Percentiles rank a stretch among this genome's conserved stretches.
These are phyloP conservation scores for Quercus cerris DNA, from an alignment of 306 rosid species.

Conservation along the genomic window DNA sequence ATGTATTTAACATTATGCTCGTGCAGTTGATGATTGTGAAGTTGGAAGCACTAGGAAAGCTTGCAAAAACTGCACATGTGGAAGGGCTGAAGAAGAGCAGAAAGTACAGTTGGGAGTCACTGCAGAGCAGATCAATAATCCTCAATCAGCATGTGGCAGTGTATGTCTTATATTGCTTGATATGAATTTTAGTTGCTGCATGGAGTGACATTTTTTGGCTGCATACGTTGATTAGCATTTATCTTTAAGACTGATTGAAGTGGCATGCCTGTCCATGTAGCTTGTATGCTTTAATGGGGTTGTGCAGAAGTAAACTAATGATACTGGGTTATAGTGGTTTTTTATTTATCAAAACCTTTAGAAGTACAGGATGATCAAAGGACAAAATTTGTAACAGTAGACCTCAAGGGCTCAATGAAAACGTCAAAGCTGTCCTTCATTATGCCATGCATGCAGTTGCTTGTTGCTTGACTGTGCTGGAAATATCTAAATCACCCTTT, in stretches of 20 bases:
- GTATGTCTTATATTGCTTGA: conserved; percentile 38
- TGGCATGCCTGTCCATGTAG: neutral
- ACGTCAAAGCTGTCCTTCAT: neutral
- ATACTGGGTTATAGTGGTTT: neutral
- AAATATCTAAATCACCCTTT: neutral
- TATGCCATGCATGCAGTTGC: neutral
- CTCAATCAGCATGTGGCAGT: conserved; percentile 91
- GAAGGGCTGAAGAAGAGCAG: conserved; percentile 91
- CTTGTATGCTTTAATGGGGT: neutral
- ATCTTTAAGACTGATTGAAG: neutral
- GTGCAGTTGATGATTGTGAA: conserved; percentile 76
- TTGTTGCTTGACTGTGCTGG: neutral
- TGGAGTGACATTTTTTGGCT: neutral
- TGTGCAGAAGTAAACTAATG: neutral
- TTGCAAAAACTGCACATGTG: conserved; percentile 89
- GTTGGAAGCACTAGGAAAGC: conserved; percentile 86
- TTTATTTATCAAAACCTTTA: neutral
- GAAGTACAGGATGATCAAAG: neutral
- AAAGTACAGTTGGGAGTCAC: conserved; percentile 67
- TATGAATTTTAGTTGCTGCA: neutral
- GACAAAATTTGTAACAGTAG: neutral
- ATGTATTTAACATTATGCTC: conserved; percentile 12
- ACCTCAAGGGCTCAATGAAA: neutral
- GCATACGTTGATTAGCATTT: neutral
- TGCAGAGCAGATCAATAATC: conserved; percentile 67